A percentile compares a stretch with the other conserved stretches of the same genome.
phyloP scores from a whole-genome alignment of 2,329 filamentous ascomycete species.

The Phyllosticta capitalensis region DNA sequence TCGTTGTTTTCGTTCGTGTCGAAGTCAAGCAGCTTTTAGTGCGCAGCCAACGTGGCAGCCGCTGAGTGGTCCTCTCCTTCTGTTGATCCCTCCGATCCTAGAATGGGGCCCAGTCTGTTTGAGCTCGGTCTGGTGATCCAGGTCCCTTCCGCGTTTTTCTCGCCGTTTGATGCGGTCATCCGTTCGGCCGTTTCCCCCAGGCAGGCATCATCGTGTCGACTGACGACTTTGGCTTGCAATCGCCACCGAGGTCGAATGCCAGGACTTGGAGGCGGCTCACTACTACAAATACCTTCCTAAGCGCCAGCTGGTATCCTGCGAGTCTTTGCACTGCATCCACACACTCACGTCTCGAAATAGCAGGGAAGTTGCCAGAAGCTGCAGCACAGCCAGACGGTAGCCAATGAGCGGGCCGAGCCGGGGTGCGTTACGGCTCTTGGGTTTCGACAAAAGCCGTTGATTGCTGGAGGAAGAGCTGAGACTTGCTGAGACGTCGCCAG shows the following conservation, averaged over 20 bases:
- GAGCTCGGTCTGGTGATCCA: constrained; percentile 14
- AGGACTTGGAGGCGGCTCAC: not conserved
- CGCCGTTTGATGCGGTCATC: not conserved
- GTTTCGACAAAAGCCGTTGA: not conserved
- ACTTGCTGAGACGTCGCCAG: not conserved
- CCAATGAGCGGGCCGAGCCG: constrained; percentile 8
- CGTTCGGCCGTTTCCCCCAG: not conserved
- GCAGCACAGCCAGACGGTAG: not conserved
- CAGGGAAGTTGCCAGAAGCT: constrained; percentile 9
- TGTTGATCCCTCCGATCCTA: constrained; percentile 24
- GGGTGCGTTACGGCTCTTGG: constrained; percentile 1
- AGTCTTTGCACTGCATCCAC: not conserved
- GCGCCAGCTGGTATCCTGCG: constrained; percentile 4
- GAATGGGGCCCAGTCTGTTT: constrained; percentile 16
- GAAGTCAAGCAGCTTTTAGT: constrained; percentile 11
- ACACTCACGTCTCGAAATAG: not conserved
- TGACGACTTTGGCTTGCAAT: not conserved
- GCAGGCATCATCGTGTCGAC: not conserved
- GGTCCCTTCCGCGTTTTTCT: constrained; percentile 12
- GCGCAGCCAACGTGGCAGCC: constrained; percentile 29
- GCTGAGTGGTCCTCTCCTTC: constrained; percentile 31
- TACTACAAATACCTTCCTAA: constrained; percentile 2
- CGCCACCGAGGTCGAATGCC: not conserved
- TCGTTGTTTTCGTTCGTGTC: constrained; percentile 10
- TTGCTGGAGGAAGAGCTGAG: constrained; percentile 5